phyloP scores from a whole-genome alignment of 805 yeast genomes.

The Candida oleophila region DNA sequence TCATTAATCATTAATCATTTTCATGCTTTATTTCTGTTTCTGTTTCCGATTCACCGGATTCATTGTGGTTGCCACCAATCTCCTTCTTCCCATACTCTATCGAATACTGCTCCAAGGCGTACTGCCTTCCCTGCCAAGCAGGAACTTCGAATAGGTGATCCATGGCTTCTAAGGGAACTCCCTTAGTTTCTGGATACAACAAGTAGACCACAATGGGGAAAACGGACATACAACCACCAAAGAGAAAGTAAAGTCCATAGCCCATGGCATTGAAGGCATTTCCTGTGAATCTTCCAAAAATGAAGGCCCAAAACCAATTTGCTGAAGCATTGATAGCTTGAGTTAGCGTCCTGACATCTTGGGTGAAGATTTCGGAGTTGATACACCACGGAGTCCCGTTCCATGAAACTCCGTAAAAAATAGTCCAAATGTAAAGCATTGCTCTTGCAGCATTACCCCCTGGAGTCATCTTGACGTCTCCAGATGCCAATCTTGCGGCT shows the following conservation, averaged over 20 bases:
- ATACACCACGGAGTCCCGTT: constrained; percentile 49
- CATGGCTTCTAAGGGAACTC: constrained; percentile 33
- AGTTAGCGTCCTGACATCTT: constrained; percentile 41
- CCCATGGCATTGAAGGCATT: constrained; percentile 43
- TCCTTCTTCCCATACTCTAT: constrained; percentile 11
- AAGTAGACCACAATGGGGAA: constrained; percentile 28
- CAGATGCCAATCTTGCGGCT: constrained; percentile 17
- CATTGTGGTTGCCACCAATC: not conserved
- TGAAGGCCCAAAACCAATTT: constrained; percentile 52
- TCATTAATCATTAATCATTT: not conserved
- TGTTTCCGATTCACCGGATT: not conserved
- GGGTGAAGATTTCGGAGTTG: constrained; percentile 47
- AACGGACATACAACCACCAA: constrained; percentile 29
- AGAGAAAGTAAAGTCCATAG: constrained; percentile 46
- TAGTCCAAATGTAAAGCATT: constrained; percentile 47
- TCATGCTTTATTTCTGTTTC: not conserved
- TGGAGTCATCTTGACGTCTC: constrained; percentile 23
- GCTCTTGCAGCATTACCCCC: constrained; percentile 46
- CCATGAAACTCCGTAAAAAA: constrained; percentile 44
- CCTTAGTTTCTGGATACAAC: constrained; percentile 39
- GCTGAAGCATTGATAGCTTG: constrained; percentile 45
- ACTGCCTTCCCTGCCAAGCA: constrained; percentile 30
- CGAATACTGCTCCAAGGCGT: constrained; percentile 23
- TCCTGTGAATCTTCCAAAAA: constrained; percentile 46
- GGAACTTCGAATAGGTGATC: constrained; percentile 32